These are phyloP conservation scores for Zygosaccharomyces bailii DNA, from an alignment of 805 yeast genomes.

Conservation along the genomic window DNA sequence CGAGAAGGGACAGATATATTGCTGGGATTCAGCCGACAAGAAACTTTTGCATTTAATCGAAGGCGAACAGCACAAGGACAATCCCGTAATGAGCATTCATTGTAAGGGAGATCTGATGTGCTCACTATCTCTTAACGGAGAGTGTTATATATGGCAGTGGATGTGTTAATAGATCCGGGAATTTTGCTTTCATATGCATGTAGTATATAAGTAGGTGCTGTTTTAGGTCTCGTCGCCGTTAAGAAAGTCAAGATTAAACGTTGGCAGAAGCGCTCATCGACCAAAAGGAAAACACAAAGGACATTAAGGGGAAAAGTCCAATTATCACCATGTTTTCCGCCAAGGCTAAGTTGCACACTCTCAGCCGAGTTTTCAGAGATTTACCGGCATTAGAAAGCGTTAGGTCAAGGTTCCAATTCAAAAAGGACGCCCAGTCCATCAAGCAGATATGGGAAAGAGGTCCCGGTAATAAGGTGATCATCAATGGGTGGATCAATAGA, in stretches of 20 bases:
- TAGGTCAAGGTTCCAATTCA: conserved; percentile 18
- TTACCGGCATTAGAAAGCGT: conserved; percentile 16
- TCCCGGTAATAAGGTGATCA: conserved; percentile 36
- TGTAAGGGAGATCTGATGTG: conserved; percentile 21
- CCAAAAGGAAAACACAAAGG: neutral
- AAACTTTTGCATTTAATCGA: conserved; percentile 19
- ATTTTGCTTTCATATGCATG: neutral
- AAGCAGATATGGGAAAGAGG: conserved; percentile 7
- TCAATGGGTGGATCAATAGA: conserved; percentile 83
- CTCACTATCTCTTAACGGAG: conserved; percentile 29
- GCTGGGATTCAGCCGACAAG: conserved; percentile 29
- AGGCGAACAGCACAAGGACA: conserved; percentile 13
- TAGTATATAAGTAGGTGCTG: neutral
- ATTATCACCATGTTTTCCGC: conserved; percentile 3
- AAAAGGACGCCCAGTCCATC: conserved; percentile 15
- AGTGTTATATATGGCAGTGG: conserved; percentile 32
- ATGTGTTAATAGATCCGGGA: neutral
- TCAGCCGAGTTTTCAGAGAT: conserved; percentile 11
- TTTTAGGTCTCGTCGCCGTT: neutral
- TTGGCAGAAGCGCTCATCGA: too few species aligned
- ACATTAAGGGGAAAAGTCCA: neutral
- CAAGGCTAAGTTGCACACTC: conserved; percentile 9
- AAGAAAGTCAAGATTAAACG: conserved; percentile 1
- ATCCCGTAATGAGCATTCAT: conserved; percentile 28
- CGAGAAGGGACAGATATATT: conserved; percentile 27